phyloP scores from a whole-genome alignment of 83 land plant genomes.

The Diphasiastrum complanatum region DNA sequence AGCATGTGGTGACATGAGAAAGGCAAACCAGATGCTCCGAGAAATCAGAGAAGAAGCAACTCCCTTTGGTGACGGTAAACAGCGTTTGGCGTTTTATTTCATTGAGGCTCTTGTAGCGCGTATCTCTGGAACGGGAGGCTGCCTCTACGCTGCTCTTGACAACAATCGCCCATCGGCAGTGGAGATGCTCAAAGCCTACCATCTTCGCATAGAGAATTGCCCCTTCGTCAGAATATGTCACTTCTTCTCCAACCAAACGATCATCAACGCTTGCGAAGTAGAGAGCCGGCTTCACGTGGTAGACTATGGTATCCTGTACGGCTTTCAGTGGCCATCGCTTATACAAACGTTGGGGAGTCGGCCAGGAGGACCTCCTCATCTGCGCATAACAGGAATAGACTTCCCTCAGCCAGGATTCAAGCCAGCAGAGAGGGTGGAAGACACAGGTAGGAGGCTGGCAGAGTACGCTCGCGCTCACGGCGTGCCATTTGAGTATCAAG shows the following conservation, averaged over 20 bases:
- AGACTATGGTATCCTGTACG: slow-evolving; percentile 74
- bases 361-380: slow-evolving; percentile 62
- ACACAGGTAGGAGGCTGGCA: slow-evolving; percentile 57
- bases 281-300: slow-evolving; percentile 54
- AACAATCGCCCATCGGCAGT: slow-evolving; percentile 36
- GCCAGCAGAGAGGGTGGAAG: slow-evolving; percentile 63
- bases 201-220: slow-evolving; percentile 41
- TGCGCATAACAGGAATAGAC: slow-evolving; percentile 83
- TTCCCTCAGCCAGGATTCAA: slow-evolving; percentile 69
- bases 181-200: slow-evolving; percentile 58
- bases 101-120: slow-evolving; percentile 41
- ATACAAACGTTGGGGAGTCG: slow-evolving; percentile 47
- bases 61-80: not conserved
- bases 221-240: slow-evolving; percentile 63
- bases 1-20: slow-evolving; percentile 1
- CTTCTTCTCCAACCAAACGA: slow-evolving; percentile 55
- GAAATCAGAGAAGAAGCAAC: not conserved
- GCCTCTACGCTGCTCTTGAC: slow-evolving; percentile 33
- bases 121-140: slow-evolving; percentile 62
- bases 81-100: slow-evolving; percentile 3
- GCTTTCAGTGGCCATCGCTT: slow-evolving; percentile 80
- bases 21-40: slow-evolving; percentile 1
- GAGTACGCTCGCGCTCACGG: slow-evolving; percentile 53
- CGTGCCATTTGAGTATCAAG: slow-evolving; percentile 71
- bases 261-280: slow-evolving; percentile 45